Base-by-base conservation (phyloP, 257 asterid species). In the Schizonepeta tenuifolia region DNA sequence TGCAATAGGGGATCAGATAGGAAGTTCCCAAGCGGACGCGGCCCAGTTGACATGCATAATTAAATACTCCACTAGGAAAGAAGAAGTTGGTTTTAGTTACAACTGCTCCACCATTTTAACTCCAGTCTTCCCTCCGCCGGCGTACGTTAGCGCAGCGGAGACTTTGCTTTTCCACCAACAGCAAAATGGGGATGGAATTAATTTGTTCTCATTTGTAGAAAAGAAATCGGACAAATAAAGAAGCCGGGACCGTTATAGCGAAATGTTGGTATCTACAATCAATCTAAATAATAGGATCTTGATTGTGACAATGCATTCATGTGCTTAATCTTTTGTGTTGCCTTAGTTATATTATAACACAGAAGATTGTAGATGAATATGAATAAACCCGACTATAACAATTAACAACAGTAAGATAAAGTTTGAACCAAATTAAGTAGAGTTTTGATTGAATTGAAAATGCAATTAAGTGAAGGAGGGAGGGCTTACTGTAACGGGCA, bases 401-500 rank as follows among this genome's bases (percentile, higher is more conserved):
- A 36, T 9, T 36, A 36, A 36, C 41, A 36, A 36, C 41, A 36
- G 18, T 55, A 55, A 11, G 9, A 57, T 13, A 7, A 22, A 57
- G 13, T 26, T 57, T 59, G 18, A 15, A 7, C 1, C 10, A 59
- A 57, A 65, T 26, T 24, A 4, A 12, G 74, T 24, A n/a, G n/a
- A n/a, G n/a, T n/a, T n/a, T n/a, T n/a, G n/a, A n/a, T n/a, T n/a
- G n/a, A n/a, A n/a, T n/a, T n/a, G n/a, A n/a, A 38, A 57, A 86
- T 7, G 12, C 21, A 31, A 67, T 14, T 31, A 38, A 38, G 24
- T 17, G 11, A 35, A 61, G 15, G 20, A 65, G 6, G 11, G 46
- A 2, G 56, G 14, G 86, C 98, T 92, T 81, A 95, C 99, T 86
- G 90, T 81, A 76, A 75, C 98, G 96, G 0, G 92, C 92, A 67